Evolutionary conservation across 2,329 filamentous ascomycete genomes (phyloP).

Genomic region (Helotiales sp.): DNA sequence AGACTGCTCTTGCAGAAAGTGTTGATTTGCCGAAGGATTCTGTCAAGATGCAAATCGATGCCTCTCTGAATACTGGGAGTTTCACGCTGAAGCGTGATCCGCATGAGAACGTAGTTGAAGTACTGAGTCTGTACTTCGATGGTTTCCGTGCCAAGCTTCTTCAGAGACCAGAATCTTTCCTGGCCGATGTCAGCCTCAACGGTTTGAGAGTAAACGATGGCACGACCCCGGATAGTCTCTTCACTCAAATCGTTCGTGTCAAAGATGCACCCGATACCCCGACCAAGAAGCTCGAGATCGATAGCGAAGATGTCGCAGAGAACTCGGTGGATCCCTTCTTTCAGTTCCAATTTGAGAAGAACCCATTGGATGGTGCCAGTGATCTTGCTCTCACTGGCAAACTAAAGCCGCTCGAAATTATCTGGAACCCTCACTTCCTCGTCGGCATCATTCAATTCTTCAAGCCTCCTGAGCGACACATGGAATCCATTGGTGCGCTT

Average conservation of each 20-base stretch:
- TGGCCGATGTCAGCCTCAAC: slow-evolving; percentile 87
- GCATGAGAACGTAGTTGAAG: slow-evolving; percentile 76
- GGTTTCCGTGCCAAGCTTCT: slow-evolving; percentile 89
- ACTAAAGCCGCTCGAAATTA: slow-evolving; percentile 92
- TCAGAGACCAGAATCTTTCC: slow-evolving; percentile 87
- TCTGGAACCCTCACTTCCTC: slow-evolving; percentile 95
- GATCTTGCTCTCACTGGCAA: slow-evolving; percentile 91
- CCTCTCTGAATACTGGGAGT: slow-evolving; percentile 92
- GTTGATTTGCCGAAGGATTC: slow-evolving; percentile 91
- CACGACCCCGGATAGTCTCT: slow-evolving; percentile 88
- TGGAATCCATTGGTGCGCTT: slow-evolving; percentile 96
- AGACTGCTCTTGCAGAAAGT: slow-evolving; percentile 83
- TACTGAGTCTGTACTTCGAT: slow-evolving; percentile 92
- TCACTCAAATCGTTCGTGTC: slow-evolving; percentile 92
- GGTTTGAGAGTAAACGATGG: slow-evolving; percentile 95
- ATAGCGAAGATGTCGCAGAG: slow-evolving; percentile 47
- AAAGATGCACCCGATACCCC: slow-evolving; percentile 75
- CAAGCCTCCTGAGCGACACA: slow-evolving; percentile 92
- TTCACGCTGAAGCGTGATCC: slow-evolving; percentile 91
- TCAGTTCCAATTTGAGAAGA: slow-evolving; percentile 89
- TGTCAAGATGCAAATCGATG: slow-evolving; percentile 89
- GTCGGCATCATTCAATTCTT: slow-evolving; percentile 95
- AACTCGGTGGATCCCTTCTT: slow-evolving; percentile 79
- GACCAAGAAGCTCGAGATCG: slow-evolving; percentile 44
- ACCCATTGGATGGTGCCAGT: slow-evolving; percentile 89